These are phyloP conservation scores for Plasmodium coatneyi DNA, from an alignment of 169 alveolate genomes.

Conservation along the genomic window DNA sequence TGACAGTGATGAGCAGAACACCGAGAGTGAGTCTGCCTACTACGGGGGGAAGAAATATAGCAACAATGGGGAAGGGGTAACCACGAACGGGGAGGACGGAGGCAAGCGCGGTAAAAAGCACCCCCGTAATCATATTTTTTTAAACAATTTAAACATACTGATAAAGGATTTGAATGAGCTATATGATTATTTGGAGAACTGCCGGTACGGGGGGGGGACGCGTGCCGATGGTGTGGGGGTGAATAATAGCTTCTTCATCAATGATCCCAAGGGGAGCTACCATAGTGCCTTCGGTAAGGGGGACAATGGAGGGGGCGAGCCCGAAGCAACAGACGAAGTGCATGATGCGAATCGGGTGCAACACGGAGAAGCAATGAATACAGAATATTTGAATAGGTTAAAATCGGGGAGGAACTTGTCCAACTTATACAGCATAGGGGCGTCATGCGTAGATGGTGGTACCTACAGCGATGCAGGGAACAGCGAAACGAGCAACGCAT, in stretches of 20 bases:
- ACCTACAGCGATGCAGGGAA: neutral
- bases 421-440: neutral
- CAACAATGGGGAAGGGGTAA: neutral
- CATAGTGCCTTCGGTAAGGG: neutral
- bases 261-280: neutral
- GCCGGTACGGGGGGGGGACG: neutral
- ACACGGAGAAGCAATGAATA: neutral
- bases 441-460: neutral
- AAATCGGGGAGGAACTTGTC: neutral
- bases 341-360: neutral
- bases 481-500: neutral
- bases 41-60: neutral
- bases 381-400: neutral
- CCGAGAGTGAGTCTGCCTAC: neutral
- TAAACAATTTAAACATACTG: slow-evolving; percentile 39
- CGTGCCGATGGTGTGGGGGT: neutral
- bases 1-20: neutral
- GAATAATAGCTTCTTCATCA: neutral
- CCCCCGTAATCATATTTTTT: slow-evolving; percentile 20
- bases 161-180: slow-evolving; percentile 43
- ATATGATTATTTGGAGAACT: slow-evolving; percentile 39
- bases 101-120: neutral
- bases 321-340: neutral
- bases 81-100: neutral
- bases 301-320: neutral